These are phyloP conservation scores for Hymenoscyphus repandus DNA, from an alignment of 2,329 filamentous ascomycete species.

Conservation along the genomic window DNA sequence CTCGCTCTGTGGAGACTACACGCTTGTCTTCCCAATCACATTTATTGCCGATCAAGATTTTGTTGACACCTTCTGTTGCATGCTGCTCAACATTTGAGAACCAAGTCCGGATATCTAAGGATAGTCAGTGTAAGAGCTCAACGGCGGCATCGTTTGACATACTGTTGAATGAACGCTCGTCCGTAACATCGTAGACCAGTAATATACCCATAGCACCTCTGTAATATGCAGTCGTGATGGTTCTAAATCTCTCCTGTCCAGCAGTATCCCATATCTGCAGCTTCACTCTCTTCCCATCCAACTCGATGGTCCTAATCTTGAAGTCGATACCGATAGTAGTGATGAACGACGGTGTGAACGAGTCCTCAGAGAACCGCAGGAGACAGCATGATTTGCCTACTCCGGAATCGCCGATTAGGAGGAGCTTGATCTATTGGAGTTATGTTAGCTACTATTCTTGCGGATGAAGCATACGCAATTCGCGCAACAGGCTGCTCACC, in stretches of 20 bases:
- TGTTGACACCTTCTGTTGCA: slow-evolving; percentile 97
- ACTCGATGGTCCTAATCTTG: slow-evolving; percentile 98
- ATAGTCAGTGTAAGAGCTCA: background rate
- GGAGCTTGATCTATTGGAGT: slow-evolving; percentile 69
- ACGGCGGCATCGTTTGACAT: slow-evolving; percentile 8
- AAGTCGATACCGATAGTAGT: slow-evolving; percentile 99
- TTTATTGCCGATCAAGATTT: slow-evolving; percentile 99
- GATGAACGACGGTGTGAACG: slow-evolving; percentile 99
- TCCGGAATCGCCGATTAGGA: slow-evolving; percentile 99
- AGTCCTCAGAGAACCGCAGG: slow-evolving; percentile 96
- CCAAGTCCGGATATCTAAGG: slow-evolving; percentile 92
- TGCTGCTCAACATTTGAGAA: slow-evolving; percentile 99
- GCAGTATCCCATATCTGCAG: slow-evolving; percentile 99
- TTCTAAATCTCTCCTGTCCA: slow-evolving; percentile 95
- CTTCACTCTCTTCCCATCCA: slow-evolving; percentile 98
- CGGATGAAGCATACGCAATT: background rate
- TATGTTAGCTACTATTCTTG: slow-evolving; percentile 10
- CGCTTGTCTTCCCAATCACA: slow-evolving; percentile 99
- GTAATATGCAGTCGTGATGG: slow-evolving; percentile 98
- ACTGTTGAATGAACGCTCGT: slow-evolving; percentile 99
- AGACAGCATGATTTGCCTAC: slow-evolving; percentile 99
- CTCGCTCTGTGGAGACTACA: slow-evolving; percentile 85
- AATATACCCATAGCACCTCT: slow-evolving; percentile 97
- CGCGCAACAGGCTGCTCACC: slow-evolving; percentile 49
- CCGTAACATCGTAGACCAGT: slow-evolving; percentile 96